Conservation (phyloP, 352 stramenopile genomes). For the Globisporangium cystogenes region DNA sequence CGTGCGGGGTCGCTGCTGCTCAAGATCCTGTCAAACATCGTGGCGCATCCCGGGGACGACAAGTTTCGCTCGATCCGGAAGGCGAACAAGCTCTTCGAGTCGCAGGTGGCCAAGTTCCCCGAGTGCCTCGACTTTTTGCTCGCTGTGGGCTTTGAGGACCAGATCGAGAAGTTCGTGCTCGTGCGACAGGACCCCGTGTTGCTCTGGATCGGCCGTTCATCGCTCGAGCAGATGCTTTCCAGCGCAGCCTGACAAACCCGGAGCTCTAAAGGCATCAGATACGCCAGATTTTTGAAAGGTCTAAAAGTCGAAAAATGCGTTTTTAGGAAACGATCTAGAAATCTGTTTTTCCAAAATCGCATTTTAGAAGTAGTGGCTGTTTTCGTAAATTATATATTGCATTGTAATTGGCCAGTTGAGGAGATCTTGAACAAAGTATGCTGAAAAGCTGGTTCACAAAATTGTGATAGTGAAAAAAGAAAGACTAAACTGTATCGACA, state of each 20-base stretch:
- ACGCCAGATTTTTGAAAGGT: neutral
- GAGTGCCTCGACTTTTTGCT: conserved; percentile 62
- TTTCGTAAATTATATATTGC: too few species aligned
- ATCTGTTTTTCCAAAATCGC: too few species aligned
- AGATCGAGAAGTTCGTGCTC: conserved; percentile 47
- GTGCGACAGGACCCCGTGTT: conserved; percentile 51
- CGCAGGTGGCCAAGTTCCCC: conserved; percentile 37
- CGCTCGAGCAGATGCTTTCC: conserved; percentile 46
- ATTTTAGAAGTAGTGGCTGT: too few species aligned
- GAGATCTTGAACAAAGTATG: too few species aligned
- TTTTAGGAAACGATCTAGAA: too few species aligned
- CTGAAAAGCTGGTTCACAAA: too few species aligned
- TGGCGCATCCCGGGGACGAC: conserved; percentile 37
- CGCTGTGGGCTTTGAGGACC: conserved; percentile 63
- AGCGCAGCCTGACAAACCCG: conserved; percentile 6
- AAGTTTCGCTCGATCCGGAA: conserved; percentile 73
- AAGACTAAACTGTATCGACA: too few species aligned
- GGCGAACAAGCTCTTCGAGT: conserved; percentile 50
- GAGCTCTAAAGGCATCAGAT: neutral
- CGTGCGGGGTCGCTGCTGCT: conserved; percentile 42
- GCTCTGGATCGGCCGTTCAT: conserved; percentile 62
- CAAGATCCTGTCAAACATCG: conserved; percentile 74
- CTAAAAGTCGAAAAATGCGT: too few species aligned
- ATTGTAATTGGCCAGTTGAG: too few species aligned
- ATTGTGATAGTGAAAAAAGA: too few species aligned